Percentiles rank a stretch among this genome's conserved stretches.
Evolutionary conservation across 208 protist genomes (phyloP).

Genomic region (Trypanosoma cruzi): DNA sequence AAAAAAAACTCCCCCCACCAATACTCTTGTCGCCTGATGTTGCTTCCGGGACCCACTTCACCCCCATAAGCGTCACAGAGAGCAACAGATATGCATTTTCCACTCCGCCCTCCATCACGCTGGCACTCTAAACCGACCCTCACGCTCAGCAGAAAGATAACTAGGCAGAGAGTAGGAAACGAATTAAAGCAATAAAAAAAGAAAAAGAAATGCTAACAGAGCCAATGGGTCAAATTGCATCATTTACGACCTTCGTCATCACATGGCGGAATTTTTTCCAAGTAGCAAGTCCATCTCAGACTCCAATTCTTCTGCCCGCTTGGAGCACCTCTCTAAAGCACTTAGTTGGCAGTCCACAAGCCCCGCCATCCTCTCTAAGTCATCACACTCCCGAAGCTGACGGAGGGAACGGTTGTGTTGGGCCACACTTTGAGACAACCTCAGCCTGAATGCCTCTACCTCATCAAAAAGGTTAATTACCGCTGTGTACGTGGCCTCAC

Average conservation of each 20-base stretch:
- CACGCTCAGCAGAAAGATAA: background rate
- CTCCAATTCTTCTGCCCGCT: slow-evolving; percentile 54
- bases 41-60: background rate
- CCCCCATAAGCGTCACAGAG: background rate
- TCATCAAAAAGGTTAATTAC: slow-evolving; percentile 74
- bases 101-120: background rate
- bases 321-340: slow-evolving; percentile 55
- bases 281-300: slow-evolving; percentile 61
- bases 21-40: background rate
- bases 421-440: slow-evolving; percentile 43
- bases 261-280: slow-evolving; percentile 31
- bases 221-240: background rate
- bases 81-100: background rate
- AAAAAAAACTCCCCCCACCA: too few species aligned
- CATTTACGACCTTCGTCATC: background rate
- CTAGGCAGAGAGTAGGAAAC: background rate
- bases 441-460: slow-evolving; percentile 57
- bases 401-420: slow-evolving; percentile 59
- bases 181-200: background rate
- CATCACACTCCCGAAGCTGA: slow-evolving; percentile 38
- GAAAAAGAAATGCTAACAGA: background rate
- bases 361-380: slow-evolving; percentile 53
- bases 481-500: slow-evolving; percentile 47
- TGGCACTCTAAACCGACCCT: background rate
- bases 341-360: slow-evolving; percentile 67